Evolutionary conservation across 768 basidiomycete genomes (phyloP).

Genomic region (Pholiota microspora): DNA sequence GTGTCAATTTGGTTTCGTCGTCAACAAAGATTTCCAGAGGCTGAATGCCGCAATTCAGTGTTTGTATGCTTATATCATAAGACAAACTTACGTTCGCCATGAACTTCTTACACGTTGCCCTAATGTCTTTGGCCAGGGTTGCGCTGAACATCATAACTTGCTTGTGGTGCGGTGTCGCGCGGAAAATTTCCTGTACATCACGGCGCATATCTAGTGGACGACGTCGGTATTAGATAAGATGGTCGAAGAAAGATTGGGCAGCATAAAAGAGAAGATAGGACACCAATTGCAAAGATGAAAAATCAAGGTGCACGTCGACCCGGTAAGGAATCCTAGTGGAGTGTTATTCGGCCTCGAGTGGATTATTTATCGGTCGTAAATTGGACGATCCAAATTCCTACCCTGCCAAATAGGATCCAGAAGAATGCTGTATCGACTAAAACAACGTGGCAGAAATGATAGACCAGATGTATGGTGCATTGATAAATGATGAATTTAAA

Average conservation of each 20-base stretch:
- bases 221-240: conserved; percentile 66
- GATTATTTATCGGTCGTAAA: conserved; percentile 12
- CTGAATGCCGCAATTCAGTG: conserved; percentile 37
- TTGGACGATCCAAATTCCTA: conserved; percentile 14
- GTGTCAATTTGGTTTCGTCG: conserved; percentile 96
- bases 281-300: conserved; percentile 26
- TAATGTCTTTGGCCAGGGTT: conserved; percentile 94
- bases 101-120: conserved; percentile 98
- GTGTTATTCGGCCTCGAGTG: conserved; percentile 16
- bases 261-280: conserved; percentile 29
- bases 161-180: conserved; percentile 98
- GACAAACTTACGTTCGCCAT: conserved; percentile 86
- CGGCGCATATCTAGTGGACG: conserved; percentile 98
- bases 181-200: conserved; percentile 99
- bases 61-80: background rate
- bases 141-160: conserved; percentile 99
- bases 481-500: conserved; percentile 50
- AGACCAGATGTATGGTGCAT: conserved; percentile 32
- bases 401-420: conserved; percentile 17
- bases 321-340: conserved; percentile 15
- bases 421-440: conserved; percentile 10
- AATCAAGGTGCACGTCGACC: conserved; percentile 20
- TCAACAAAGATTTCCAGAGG: conserved; percentile 99
- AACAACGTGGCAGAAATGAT: conserved; percentile 8
- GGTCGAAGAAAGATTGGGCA: conserved; percentile 40